Evolutionary conservation across 2,329 filamentous ascomycete species (phyloP).

Genomic region (Karstenula rhodostoma): DNA sequence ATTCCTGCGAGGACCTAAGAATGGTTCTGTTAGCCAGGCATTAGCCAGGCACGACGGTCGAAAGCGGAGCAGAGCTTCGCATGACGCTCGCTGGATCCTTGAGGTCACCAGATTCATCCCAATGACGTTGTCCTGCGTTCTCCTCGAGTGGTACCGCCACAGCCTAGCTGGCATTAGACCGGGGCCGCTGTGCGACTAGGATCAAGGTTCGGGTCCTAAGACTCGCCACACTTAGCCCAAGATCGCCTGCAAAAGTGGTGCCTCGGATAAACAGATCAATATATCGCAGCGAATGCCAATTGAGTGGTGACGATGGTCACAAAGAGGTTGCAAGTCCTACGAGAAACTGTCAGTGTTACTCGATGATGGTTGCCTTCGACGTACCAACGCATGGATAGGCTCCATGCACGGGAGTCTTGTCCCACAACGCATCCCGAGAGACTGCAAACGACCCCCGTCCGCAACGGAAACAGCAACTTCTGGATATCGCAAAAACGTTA

Average conservation of each 20-base stretch:
- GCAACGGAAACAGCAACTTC: neutral
- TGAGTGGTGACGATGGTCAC: neutral
- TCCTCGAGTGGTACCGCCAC: neutral
- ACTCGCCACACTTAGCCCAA: neutral
- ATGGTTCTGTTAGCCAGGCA: slow-evolving; percentile 8
- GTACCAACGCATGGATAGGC: slow-evolving; percentile 3
- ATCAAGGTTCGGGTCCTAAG: neutral
- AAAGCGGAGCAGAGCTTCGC: slow-evolving; percentile 8
- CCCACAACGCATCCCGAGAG: neutral
- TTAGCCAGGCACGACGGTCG: slow-evolving; percentile 7
- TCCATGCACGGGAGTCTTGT: neutral
- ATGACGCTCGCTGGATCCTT: slow-evolving; percentile 6
- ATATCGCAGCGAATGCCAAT: slow-evolving; percentile 1
- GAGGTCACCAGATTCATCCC: slow-evolving; percentile 2
- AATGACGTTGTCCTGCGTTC: slow-evolving; percentile 7
- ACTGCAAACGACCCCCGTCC: neutral
- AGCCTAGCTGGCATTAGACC: slow-evolving; percentile 2
- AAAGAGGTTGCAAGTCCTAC: neutral
- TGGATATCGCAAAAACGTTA: neutral
- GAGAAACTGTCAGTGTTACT: neutral
- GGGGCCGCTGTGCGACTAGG: slow-evolving; percentile 12
- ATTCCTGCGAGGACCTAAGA: slow-evolving; percentile 8
- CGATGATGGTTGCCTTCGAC: neutral
- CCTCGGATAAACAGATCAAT: slow-evolving; percentile 9
- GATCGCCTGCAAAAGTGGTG: neutral